Base-by-base conservation (phyloP, 2,329 filamentous ascomycete species). In the Arthrobotrys entomopaga region DNA sequence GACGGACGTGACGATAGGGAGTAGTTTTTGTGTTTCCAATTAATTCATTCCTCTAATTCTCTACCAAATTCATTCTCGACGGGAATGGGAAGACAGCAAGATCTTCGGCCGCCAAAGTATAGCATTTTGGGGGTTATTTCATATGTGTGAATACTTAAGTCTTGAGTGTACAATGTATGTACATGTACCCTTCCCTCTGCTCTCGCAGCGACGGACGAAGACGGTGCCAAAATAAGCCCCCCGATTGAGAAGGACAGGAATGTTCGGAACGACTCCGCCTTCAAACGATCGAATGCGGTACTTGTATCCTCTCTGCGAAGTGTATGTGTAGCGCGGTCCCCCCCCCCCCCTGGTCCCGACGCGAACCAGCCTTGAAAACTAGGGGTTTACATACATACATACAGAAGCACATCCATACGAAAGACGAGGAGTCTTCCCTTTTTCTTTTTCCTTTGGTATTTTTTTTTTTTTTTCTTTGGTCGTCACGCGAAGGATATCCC, bases 241-340 rank as follows among this genome's bases (percentile, higher is more conserved):
- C 59, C 69, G 57, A 65, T 48, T 29, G 42, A 74, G 70, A 74
- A 74, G 70, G 69, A 66, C 61, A 73, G 61, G 70, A 74, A 74
- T 74, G 70, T 74, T 74, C 70, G 70, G 70, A 74, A 67, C 70
- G 58, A 59, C 70, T 74, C 70, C 70, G 70, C 70, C 70, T 38
- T 74, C 63, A 58, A 34, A 67, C 63, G 63, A 34, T 64, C 63
- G 63, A 57, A 74, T 58, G 46, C 70, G 57, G 70, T 67, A 67
- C 70, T 58, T 66, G 19, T 43, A 42, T 13, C 49, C 38, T 49
- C 43, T 15, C 58, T 38, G 57, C 26, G 42, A 64, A 34, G 49
- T 67, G 42, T 64, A 61, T 59, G 50, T 20, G n/a, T 52, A 24
- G 20, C 42, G 42, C 56, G 52, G 70, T 67, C 58, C 52, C 64